Evolutionary conservation across 331 rosid species (phyloP), one percentile per base, ranked within the genome.

Genomic region (Pyracantha coccinea): DNA sequence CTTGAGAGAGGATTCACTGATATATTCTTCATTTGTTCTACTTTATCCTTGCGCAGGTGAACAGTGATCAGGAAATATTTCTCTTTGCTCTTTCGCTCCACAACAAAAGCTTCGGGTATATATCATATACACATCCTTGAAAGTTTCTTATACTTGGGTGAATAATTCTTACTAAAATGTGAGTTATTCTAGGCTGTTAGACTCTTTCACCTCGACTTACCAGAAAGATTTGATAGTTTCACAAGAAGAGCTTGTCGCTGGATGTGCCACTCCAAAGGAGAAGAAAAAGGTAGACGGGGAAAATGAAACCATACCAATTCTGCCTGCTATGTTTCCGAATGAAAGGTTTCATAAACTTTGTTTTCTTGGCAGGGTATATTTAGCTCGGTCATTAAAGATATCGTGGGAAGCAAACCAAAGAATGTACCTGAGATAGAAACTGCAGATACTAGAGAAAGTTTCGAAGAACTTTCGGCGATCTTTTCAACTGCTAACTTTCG

Each of bases 301-400:
- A n/a, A 66, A 33, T 67, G 50, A 70, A 63, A 44, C 13, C 64
- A 14, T 27, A 47, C n/a, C 20, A 68, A 50, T 72, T 68, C 66
- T 61, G 19, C 24, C 25, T 14, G 59, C 20, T 10, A 28, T 63
- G 17, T 66, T 4, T 77, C 75, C 47, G 9, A 64, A 75, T 57
- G 64, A 75, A 77, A 53, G 59, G 53, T 65, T 64, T 77, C 72
- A 25, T 38, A 28, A 23, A 52, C 13, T 61, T 68, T 31, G 27
- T 69, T 60, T 68, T n/a, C 32, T 38, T 76, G 77, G 13, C 68
- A 94, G 99, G 95, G 99, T 66, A 82, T 94, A 80, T 87, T 94
- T 79, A 78, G 87, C 81, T 86, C 95, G 1, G 91, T 85, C 70
- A 84, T 94, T 71, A 92, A 88, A 89, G 98, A 93, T 60, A 83